Evolutionary conservation across 441 rosid genomes (phyloP), one percentile per base, ranked within the genome.

Genomic region (Gossypium schwendimanii): DNA sequence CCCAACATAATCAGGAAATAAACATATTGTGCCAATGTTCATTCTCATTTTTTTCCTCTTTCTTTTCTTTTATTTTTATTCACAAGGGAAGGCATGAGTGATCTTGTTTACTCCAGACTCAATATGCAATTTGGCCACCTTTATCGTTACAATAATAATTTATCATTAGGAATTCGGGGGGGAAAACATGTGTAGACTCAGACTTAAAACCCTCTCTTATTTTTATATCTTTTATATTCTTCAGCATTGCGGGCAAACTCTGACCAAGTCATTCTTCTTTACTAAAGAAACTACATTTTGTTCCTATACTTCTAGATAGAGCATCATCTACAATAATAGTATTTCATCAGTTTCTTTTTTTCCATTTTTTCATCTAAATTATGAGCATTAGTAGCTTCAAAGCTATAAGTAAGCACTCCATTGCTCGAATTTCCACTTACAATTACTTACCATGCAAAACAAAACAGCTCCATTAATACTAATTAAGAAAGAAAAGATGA

Each of bases 401-500:
- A 49, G 59, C 59, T 18, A 63, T 10, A 67, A 28, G 20, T 52
- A 68, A 31, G 39, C 24, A 10, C 61, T 31, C 10, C 28, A 31
- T 28, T 33, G 44, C 72, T 31, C 18, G 11, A 68, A 68, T 52
- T 52, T 52, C 26, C 18, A 52, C 26, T 28, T 53, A 50, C 60
- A 71, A 62, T 72, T 47, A 53, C 71, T 65, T 55, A 1, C 45
- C 8, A 66, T 45, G 60, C 21, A 45, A 49, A 3, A 2, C 45
- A 73, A 66, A 57, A 58, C 12, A 68, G 67, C 17, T 31, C n/a
- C 47, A 23, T 67, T 21, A 63, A 28, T 60, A 28, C n/a, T 31
- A 63, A 69, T 68, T 45, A 41, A 58, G 17, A 23, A 49, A 52
- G 2, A 63, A 49, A 52, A 5, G 59, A 50, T 53, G 69, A 36